Evolutionary conservation across 2,329 filamentous ascomycete species (phyloP), one percentile per base, ranked within the genome.

Genomic region (Fusarium chlamydosporum): DNA sequence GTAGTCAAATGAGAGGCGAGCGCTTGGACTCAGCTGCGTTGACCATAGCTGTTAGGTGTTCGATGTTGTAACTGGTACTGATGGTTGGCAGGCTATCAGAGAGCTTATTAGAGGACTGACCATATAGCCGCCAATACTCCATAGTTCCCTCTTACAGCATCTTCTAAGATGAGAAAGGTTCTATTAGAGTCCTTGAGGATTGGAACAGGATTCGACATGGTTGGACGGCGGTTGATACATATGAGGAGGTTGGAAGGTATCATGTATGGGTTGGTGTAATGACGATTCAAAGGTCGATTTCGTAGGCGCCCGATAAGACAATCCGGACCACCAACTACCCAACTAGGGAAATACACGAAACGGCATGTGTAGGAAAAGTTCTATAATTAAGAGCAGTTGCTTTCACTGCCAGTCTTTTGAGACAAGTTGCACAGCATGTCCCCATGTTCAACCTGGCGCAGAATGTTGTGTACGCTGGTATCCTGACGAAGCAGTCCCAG

Each of bases 11-110:
- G 1, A 70, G 7, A 1, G 67, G 67, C 9, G 57, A 67, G 9
- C 40, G 34, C 27, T 60, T 64, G 4, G 61, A 38, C 12, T 70
- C 67, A 1, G 67, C 65, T 11, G 65, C 65, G 7, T 38, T 50
- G 13, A 66, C 61, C 9, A 69, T 41, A 3, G 57, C 65, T 16
- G 57, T 66, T 33, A 70, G 47, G 13, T 70, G 67, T 15, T 70
- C 65, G 20, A 70, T 64, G n/a, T 70, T 70, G 33, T 70, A 67
- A 23, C 57, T 64, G 26, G 8, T 18, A 3, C 7, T 4, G 15
- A 11, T 12, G 11, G 18, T 52, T 26, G 54, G 41, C 5, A 42
- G 26, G 2, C 20, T 1, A 9, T 15, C n/a, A 9, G 11, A 3
- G 8, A 1, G 3, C 7, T 12, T 26, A 16, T 16, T 2, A 4